A percentile compares a stretch with the other conserved stretches of the same genome.
These are phyloP conservation scores for Penicillium sp. DNA, from an alignment of 2,329 filamentous ascomycete species.

Conservation along the genomic window DNA sequence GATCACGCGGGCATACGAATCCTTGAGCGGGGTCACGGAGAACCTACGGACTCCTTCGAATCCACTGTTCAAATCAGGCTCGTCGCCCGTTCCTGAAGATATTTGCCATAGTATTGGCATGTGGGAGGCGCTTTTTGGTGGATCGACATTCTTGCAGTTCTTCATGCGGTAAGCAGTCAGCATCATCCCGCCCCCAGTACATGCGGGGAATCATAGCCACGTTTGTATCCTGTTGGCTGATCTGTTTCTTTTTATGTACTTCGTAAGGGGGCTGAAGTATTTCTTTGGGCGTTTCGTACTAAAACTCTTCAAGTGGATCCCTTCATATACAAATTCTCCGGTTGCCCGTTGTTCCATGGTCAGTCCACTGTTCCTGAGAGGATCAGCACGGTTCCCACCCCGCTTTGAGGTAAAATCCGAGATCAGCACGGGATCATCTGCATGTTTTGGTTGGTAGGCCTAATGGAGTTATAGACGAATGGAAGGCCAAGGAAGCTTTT, in stretches of 20 bases:
- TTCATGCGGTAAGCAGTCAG: constrained; percentile 11
- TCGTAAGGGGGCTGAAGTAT: background rate
- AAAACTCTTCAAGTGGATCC: background rate
- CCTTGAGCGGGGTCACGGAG: constrained; percentile 6
- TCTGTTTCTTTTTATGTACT: background rate
- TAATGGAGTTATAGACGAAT: background rate
- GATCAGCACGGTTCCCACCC: background rate
- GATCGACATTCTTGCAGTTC: constrained; percentile 21
- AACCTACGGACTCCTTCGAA: background rate
- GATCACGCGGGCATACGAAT: background rate
- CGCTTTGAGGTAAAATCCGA: background rate
- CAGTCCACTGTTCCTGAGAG: background rate
- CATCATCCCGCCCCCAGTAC: background rate
- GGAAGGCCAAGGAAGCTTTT: background rate
- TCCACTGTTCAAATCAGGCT: background rate
- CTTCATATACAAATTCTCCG: background rate
- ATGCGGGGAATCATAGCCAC: background rate
- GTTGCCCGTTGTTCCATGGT: background rate
- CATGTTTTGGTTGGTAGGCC: background rate
- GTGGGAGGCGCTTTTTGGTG: constrained; percentile 7
- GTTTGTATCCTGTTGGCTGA: background rate
- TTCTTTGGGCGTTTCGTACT: background rate
- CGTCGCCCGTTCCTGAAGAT: constrained; percentile 6
- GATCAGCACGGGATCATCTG: background rate
- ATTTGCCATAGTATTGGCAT: constrained; percentile 8